phyloP scores from a whole-genome alignment of 345 rosid species.

The Eucalyptus albens region DNA sequence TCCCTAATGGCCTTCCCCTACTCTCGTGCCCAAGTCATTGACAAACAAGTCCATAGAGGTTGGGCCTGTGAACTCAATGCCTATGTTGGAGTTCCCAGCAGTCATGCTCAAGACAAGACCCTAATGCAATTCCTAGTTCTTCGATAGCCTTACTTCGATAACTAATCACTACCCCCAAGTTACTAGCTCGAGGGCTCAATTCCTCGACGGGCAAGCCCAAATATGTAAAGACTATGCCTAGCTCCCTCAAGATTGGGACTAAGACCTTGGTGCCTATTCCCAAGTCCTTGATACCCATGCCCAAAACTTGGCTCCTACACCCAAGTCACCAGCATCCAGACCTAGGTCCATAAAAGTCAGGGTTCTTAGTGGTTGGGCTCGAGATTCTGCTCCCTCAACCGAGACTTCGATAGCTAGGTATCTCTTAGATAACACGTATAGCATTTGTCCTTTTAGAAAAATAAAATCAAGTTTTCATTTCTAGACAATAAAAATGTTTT shows the following conservation, averaged over 20 bases:
- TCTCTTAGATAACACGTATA: too few relatives aligned
- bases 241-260: not conserved
- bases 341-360: too few relatives aligned
- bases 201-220: not conserved
- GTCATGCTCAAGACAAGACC: fast-evolving
- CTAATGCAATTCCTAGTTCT: fast-evolving
- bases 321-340: fast-evolving
- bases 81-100: not conserved
- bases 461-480: too few relatives aligned
- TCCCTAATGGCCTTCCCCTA: not conserved
- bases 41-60: not conserved
- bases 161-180: fast-evolving
- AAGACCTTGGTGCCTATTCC: not conserved
- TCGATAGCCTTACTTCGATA: not conserved
- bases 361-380: too few relatives aligned
- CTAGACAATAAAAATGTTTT: too few relatives aligned
- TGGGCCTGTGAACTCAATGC: not conserved
- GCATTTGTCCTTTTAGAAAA: fast-evolving
- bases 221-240: fast-evolving
- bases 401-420: fast-evolving
- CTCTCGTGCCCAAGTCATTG: fast-evolving
- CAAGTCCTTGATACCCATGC: not conserved
- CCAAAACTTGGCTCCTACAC: too few relatives aligned
- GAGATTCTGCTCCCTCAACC: too few relatives aligned
- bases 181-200: not conserved